Evolutionary conservation across 2,329 filamentous ascomycete genomes (phyloP), one percentile per base, ranked within the genome.

Genomic region (Fusarium continuum): DNA sequence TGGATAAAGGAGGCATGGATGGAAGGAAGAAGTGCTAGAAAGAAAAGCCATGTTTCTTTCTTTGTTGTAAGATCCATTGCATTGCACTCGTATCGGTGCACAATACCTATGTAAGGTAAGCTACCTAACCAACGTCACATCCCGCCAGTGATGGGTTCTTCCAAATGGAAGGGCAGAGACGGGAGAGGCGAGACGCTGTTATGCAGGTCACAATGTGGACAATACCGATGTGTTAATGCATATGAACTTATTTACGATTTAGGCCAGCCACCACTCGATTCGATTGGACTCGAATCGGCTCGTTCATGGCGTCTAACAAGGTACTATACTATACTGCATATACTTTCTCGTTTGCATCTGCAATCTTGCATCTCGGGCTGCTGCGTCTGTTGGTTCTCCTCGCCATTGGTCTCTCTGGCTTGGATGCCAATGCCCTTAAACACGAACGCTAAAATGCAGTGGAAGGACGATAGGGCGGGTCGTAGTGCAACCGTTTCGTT

Each of bases 201-300:
- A 60, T 60, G 61, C 62, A 65, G 36, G 61, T 55, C 57, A 59
- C 52, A 50, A 64, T 56, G 17, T 28, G 31, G 48, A 36, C 32
- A 25, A 39, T 31, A 40, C 63, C 57, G 47, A 51, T 55, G 48
- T 67, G 50, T 72, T 74, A 67, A 78, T 79, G 77, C 77, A 77
- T 22, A 57, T 39, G 44, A 56, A 45, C 32, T 22, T 17, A 36
- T 55, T 40, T 41, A 20, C n/a, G 26, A 47, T 40, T 20, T 25
- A 36, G 47, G 35, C 28, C 23, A 43, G 29, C 45, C 44, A 58
- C 22, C 22, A 40, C 11, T 34, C 8, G 16, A 16, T 46, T 23
- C 11, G 34, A n/a, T 23, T 28, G 22, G 13, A 8, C 16, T 25
- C 16, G 8, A 25, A 19, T 29, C 19, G 8, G 20, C 29, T 48